Base-by-base conservation (phyloP, 768 basidiomycete species). In the Collybiopsis luxurians region DNA sequence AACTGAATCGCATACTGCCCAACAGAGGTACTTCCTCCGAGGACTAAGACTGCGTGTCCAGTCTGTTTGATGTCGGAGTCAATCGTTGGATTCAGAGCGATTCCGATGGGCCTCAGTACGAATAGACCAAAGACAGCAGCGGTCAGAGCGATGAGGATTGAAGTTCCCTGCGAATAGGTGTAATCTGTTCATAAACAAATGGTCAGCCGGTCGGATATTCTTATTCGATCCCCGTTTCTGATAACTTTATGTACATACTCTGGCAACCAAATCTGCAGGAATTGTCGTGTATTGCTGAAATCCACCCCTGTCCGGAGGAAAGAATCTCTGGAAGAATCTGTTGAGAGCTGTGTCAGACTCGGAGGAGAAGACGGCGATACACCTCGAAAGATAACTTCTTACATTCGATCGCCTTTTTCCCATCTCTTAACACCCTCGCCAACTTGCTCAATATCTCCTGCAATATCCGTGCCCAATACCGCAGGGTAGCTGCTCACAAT, bases 11-110 rank as follows among this genome's bases (percentile, higher is more conserved):
- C n/a, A n/a, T n/a, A n/a, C n/a, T n/a, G n/a, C n/a, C n/a, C n/a
- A n/a, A n/a, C 77, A 34, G 78, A 79, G 42, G 74, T 74, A 24
- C 73, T 63, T 3, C 81, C 81, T 24, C 81, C 81, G 15, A 80
- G 64, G 51, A 83, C 72, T 30, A 83, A 57, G 43, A 80, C 72
- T 0, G 80, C 73, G 50, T 71, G 71, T 6, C 71, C 77, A 39
- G 66, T 66, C 58, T 81, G 79, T 44, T 74, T 77, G 39, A 72
- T 73, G 19, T 64, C 67, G 12, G 68, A 60, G 40, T 70, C 70
- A 62, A 76, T 68, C 0, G 79, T 76, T n/a, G n/a, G n/a, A n/a
- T n/a, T n/a, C n/a, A n/a, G n/a, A n/a, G n/a, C n/a, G n/a, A n/a
- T n/a, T n/a, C 79, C 79, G 57, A 74, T 65, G 0, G 72, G 61